Evolutionary conservation across 192 early-diverging fungal species (phyloP).

Genomic region (Coemansia sp.): DNA sequence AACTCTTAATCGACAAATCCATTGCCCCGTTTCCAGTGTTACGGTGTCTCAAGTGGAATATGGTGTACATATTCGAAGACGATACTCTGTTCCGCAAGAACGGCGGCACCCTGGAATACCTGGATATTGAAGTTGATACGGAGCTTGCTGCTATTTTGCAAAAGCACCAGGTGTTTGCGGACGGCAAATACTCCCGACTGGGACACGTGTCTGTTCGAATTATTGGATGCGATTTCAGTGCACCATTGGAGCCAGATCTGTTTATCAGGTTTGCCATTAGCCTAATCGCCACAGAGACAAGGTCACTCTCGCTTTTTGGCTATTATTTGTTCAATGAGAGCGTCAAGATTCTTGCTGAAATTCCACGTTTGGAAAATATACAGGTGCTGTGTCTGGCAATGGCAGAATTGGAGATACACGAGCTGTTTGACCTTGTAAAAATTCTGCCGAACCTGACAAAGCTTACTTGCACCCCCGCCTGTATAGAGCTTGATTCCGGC

Average conservation of each 20-base stretch:
- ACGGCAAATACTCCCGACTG: conserved; percentile 5
- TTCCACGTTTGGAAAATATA: no score
- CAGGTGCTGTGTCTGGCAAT: no score
- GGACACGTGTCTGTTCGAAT: background rate
- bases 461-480: no score
- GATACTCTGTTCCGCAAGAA: conserved; percentile 7
- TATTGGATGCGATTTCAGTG: background rate
- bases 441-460: no score
- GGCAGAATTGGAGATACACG: no score
- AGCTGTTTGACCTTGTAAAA: no score
- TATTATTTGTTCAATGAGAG: background rate
- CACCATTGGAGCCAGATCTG: background rate
- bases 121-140: conserved; percentile 26
- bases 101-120: conserved; percentile 8
- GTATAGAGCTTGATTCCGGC: no score
- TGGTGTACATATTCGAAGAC: background rate
- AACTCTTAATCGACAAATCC: background rate
- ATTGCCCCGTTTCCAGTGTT: conserved; percentile 25
- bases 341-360: no score
- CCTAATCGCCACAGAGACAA: background rate
- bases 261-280: background rate
- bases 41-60: conserved; percentile 6
- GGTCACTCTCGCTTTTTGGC: background rate
- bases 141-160: background rate
- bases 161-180: background rate